phyloP scores from a whole-genome alignment of 345 rosid species.

The Hibiscus syriacus region DNA sequence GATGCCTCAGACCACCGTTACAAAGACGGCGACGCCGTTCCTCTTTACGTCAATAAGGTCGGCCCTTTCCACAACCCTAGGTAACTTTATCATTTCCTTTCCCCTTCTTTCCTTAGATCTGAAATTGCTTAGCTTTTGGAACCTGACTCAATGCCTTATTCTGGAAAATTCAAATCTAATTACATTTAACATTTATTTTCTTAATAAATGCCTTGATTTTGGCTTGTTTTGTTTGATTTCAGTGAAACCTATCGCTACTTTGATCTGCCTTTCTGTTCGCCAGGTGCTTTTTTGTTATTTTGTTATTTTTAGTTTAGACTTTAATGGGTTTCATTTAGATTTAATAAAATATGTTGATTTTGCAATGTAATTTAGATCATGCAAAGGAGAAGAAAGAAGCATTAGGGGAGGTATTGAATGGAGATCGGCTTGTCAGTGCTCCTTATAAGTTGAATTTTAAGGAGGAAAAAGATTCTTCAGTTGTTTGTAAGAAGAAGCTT shows the following conservation, averaged over 20 bases:
- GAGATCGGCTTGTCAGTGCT: too few species aligned
- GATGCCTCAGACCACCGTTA: too few species aligned
- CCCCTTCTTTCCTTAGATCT: not conserved
- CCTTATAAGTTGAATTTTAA: too few species aligned
- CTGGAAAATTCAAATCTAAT: not conserved
- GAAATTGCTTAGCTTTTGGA: not conserved
- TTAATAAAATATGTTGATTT: not conserved
- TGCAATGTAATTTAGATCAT: slow-evolving; percentile 29
- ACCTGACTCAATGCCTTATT: not conserved
- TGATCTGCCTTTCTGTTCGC: slow-evolving; percentile 71
- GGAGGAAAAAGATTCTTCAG: too few species aligned
- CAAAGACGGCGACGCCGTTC: too few species aligned
- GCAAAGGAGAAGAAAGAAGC: slow-evolving; percentile 82
- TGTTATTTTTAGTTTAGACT: too few species aligned
- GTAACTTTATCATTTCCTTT: slow-evolving; percentile 17
- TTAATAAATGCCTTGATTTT: slow-evolving; percentile 1
- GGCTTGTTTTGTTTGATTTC: slow-evolving; percentile 22
- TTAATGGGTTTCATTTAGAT: not conserved
- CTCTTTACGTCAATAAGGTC: too few species aligned
- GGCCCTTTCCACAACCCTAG: slow-evolving; percentile 85
- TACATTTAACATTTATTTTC: too few species aligned
- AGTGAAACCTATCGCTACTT: too few species aligned
- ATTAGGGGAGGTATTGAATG: slow-evolving; percentile 79
- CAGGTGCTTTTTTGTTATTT: slow-evolving; percentile 27
- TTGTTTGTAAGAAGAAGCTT: too few species aligned